A percentile compares a stretch with the other conserved stretches of the same genome.
Conservation (phyloP, 2,329 filamentous ascomycete genomes). For the Domatiomyces catenatus region DNA sequence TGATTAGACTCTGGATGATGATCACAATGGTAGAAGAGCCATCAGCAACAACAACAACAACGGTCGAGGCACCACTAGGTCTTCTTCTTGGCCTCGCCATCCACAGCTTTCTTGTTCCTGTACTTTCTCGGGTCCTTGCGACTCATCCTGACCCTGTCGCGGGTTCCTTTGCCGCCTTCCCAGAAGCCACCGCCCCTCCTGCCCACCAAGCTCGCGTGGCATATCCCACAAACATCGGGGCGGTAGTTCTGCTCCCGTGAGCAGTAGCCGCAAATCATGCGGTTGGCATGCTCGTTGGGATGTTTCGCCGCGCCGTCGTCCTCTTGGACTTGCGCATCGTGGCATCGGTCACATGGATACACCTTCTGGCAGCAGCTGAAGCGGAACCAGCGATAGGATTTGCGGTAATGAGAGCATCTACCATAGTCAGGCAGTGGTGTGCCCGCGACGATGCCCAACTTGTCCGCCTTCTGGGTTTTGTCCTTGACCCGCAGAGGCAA, state of each 20-base stretch:
- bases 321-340: conserved; percentile 35
- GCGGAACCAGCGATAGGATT: conserved; percentile 43
- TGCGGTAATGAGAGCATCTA: conserved; percentile 39
- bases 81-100: neutral
- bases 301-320: conserved; percentile 46
- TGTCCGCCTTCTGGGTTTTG: conserved; percentile 25
- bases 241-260: conserved; percentile 67
- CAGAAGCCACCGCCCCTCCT: conserved; percentile 58
- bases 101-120: conserved; percentile 3
- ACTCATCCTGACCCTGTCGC: conserved; percentile 56
- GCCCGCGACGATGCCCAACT: conserved; percentile 39
- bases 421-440: conserved; percentile 39
- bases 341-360: conserved; percentile 51
- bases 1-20: too few species aligned
- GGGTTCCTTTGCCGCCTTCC: conserved; percentile 75
- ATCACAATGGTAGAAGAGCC: neutral
- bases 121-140: conserved; percentile 34
- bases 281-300: conserved; percentile 62
- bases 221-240: conserved; percentile 60
- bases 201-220: conserved; percentile 54
- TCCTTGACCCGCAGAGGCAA: conserved; percentile 5
- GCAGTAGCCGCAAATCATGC: conserved; percentile 68
- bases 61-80: too few species aligned
- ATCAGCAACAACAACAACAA: neutral
- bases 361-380: conserved; percentile 44